These are phyloP conservation scores for Marchantia polymorpha DNA, from an alignment of 225 moss, liverwort and hornwort genomes.

Conservation along the genomic window DNA sequence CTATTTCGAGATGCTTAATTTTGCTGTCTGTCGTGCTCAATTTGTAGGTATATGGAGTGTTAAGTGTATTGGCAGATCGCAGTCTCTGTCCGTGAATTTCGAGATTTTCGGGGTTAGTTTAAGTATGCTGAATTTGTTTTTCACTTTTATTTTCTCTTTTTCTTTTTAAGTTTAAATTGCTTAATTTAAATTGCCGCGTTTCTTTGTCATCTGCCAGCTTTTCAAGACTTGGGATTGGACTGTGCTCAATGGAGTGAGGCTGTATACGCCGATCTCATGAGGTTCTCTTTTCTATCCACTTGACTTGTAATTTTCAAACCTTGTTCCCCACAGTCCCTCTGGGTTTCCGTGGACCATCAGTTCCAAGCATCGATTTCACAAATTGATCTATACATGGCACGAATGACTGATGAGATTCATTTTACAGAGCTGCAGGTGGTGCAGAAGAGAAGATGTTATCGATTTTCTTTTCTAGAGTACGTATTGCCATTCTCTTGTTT, in stretches of 20 bases:
- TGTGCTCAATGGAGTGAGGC: conserved; percentile 96
- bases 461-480: conserved; percentile 72
- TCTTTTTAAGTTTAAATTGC: no score
- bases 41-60: no score
- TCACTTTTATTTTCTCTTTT: background rate
- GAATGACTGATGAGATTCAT: conserved; percentile 19
- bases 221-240: conserved; percentile 86
- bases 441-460: conserved; percentile 78
- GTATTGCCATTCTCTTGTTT: conserved; percentile 16
- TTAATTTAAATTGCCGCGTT: background rate
- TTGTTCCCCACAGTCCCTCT: background rate
- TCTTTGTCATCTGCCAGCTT: conserved; percentile 57
- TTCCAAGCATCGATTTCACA: no score
- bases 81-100: no score
- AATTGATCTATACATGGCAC: background rate
- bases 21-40: background rate
- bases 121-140: background rate
- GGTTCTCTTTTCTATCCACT: conserved; percentile 41
- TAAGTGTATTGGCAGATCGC: background rate
- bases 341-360: no score
- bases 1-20: background rate
- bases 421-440: conserved; percentile 77
- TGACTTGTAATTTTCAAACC: conserved; percentile 1
- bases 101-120: background rate
- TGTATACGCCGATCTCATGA: conserved; percentile 72